Conservation (phyloP, 2,329 filamentous ascomycete genomes). For the Cadophora luteo-olivacea region DNA sequence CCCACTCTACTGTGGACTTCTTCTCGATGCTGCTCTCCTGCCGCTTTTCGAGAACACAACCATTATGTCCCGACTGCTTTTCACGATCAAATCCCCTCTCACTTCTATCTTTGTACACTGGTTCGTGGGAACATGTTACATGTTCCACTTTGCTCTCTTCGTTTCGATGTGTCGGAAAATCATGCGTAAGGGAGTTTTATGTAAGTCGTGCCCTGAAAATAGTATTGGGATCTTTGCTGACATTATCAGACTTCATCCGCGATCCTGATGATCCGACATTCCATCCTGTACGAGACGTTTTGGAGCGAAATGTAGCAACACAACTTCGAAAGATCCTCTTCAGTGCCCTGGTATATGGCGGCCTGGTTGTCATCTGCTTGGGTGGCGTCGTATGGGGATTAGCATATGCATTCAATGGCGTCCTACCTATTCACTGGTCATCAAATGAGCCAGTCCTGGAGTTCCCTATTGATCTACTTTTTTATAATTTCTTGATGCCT, state of each 20-base stretch:
- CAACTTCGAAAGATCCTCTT: conserved; percentile 97
- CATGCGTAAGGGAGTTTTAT: conserved; percentile 91
- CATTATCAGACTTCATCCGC: conserved; percentile 81
- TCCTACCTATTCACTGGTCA: conserved; percentile 92
- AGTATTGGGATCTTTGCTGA: conserved; percentile 41
- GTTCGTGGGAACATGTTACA: conserved; percentile 98
- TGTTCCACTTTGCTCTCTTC: conserved; percentile 99
- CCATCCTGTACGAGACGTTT: conserved; percentile 93
- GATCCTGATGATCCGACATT: conserved; percentile 99
- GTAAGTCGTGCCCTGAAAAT: conserved; percentile 56
- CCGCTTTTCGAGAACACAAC: conserved; percentile 87
- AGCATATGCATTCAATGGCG: conserved; percentile 66
- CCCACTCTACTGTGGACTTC: conserved; percentile 90
- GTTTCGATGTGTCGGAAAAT: conserved; percentile 99
- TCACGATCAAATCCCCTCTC: conserved; percentile 79
- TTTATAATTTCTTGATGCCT: conserved; percentile 97
- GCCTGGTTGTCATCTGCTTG: conserved; percentile 88
- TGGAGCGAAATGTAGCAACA: conserved; percentile 89
- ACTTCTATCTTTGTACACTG: conserved; percentile 97
- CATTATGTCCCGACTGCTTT: conserved; percentile 76
- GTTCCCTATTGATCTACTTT: conserved; percentile 91
- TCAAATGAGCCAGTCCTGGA: conserved; percentile 92
- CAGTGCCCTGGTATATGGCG: conserved; percentile 94
- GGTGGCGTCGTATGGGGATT: conserved; percentile 97
- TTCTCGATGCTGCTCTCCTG: conserved; percentile 87